A percentile compares a stretch with the other conserved stretches of the same genome.
These are phyloP conservation scores for Cercospora sojina DNA, from an alignment of 2,329 filamentous ascomycete species.

Conservation along the genomic window DNA sequence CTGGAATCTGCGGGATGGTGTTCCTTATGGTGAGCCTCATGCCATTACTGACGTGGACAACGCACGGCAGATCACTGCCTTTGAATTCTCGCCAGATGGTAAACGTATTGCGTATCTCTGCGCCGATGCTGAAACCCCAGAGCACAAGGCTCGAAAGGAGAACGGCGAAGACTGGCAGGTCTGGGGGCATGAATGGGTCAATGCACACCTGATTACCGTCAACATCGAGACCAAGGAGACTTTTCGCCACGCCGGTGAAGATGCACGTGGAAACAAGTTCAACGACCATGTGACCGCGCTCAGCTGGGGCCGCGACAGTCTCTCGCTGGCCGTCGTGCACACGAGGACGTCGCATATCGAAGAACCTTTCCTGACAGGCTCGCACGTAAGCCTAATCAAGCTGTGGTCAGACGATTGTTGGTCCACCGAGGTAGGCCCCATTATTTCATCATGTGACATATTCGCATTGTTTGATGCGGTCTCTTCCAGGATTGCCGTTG, in stretches of 20 bases:
- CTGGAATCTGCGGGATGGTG: slow-evolving; percentile 21
- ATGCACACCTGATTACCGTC: slow-evolving; percentile 36
- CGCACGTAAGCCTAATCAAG: slow-evolving; percentile 10
- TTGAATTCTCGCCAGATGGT: slow-evolving; percentile 39
- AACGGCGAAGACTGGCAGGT: slow-evolving; percentile 39
- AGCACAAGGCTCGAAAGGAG: slow-evolving; percentile 37
- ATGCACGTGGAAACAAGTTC: slow-evolving; percentile 11
- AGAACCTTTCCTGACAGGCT: slow-evolving; percentile 26
- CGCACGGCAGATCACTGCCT: slow-evolving; percentile 30
- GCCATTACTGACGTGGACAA: slow-evolving; percentile 33
- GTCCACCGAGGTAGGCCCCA: neutral
- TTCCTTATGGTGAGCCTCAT: slow-evolving; percentile 28
- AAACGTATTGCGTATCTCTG: slow-evolving; percentile 39
- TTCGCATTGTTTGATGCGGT: neutral
- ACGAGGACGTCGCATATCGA: slow-evolving; percentile 34
- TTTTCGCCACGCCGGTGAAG: slow-evolving; percentile 8
- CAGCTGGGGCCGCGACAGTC: slow-evolving; percentile 34
- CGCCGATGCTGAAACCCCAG: slow-evolving; percentile 38
- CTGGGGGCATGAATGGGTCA: slow-evolving; percentile 42
- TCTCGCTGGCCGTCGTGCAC: slow-evolving; percentile 29
- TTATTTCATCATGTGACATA: too few species aligned
- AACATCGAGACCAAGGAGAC: slow-evolving; percentile 35
- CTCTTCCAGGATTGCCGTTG: too few species aligned
- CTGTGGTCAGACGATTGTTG: slow-evolving; percentile 2
- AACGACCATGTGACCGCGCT: slow-evolving; percentile 34